These are phyloP conservation scores for Crithidia sp. DNA, from an alignment of 208 protist species.

Conservation along the genomic window DNA sequence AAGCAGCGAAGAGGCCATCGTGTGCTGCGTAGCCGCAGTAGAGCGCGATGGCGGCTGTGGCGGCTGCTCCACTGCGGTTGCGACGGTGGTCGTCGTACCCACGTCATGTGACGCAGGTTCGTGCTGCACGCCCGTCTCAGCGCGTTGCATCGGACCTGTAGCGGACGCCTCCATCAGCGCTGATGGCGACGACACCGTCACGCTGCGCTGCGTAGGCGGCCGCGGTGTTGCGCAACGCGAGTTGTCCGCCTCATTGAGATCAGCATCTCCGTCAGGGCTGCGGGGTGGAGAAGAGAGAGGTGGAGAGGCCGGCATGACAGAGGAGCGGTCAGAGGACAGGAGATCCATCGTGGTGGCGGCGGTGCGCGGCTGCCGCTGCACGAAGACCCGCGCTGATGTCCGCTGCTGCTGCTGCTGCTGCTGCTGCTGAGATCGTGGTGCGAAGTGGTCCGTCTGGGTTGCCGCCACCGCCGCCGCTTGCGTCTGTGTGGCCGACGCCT, in stretches of 20 bases:
- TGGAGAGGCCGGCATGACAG: neutral
- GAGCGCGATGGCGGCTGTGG: neutral
- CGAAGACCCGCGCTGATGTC: neutral
- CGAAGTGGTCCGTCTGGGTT: neutral
- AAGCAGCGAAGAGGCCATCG: neutral
- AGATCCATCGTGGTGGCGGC: neutral
- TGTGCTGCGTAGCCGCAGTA: neutral
- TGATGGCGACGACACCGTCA: slow-evolving; percentile 16
- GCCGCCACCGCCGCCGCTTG: neutral
- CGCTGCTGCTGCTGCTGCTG: neutral
- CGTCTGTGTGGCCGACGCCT: neutral
- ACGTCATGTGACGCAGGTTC: neutral
- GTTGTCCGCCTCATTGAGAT: too few relatives aligned
- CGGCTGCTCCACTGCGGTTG: neutral
- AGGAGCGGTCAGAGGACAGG: neutral
- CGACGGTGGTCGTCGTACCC: neutral
- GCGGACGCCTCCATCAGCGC: neutral
- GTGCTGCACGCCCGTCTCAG: slow-evolving; percentile 17
- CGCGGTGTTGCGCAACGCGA: too few relatives aligned
- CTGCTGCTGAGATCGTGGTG: too few relatives aligned
- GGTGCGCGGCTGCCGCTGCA: slow-evolving; percentile 10
- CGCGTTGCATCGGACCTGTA: neutral
- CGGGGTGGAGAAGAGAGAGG: neutral
- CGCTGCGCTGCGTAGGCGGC: neutral
- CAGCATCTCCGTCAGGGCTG: neutral